phyloP scores from a whole-genome alignment of 768 basidiomycete genomes.

The Boletus pseudo-olivaceus region DNA sequence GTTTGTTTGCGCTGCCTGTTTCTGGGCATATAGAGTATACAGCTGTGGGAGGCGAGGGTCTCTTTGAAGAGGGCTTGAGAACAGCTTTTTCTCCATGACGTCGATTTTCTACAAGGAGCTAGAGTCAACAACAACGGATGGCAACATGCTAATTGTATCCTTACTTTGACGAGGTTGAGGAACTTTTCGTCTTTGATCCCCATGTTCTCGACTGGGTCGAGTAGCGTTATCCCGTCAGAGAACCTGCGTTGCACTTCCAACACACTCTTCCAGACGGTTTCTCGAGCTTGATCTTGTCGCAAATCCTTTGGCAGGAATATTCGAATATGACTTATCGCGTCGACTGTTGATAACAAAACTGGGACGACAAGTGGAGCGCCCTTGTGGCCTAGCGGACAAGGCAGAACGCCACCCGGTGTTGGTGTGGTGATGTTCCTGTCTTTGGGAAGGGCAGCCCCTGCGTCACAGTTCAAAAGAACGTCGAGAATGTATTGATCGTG shows the following conservation, averaged over 20 bases:
- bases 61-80: slow-evolving; percentile 71
- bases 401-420: slow-evolving; percentile 68
- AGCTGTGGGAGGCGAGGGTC: slow-evolving; percentile 76
- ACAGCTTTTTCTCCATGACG: slow-evolving; percentile 83
- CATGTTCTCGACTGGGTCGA: slow-evolving; percentile 95
- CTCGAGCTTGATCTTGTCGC: slow-evolving; percentile 67
- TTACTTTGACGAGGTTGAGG: slow-evolving; percentile 76
- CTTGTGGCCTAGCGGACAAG: slow-evolving; percentile 67
- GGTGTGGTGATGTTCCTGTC: slow-evolving; percentile 51
- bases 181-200: slow-evolving; percentile 94
- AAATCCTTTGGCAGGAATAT: slow-evolving; percentile 90
- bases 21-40: slow-evolving; percentile 76
- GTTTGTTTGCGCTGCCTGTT: slow-evolving; percentile 64
- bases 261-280: slow-evolving; percentile 87
- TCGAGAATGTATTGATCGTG: slow-evolving; percentile 94
- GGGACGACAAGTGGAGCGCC: slow-evolving; percentile 86
- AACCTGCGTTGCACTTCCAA: slow-evolving; percentile 89
- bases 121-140: background rate
- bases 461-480: slow-evolving; percentile 79
- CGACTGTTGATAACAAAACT: slow-evolving; percentile 80
- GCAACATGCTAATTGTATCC: slow-evolving; percentile 1
- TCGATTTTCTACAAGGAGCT: slow-evolving; percentile 71
- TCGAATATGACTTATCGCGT: slow-evolving; percentile 82
- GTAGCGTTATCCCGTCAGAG: slow-evolving; percentile 77
- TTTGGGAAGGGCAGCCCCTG: slow-evolving; percentile 57